Conservation (phyloP, 2,329 filamentous ascomycete species). For the Aciculosporium take region DNA sequence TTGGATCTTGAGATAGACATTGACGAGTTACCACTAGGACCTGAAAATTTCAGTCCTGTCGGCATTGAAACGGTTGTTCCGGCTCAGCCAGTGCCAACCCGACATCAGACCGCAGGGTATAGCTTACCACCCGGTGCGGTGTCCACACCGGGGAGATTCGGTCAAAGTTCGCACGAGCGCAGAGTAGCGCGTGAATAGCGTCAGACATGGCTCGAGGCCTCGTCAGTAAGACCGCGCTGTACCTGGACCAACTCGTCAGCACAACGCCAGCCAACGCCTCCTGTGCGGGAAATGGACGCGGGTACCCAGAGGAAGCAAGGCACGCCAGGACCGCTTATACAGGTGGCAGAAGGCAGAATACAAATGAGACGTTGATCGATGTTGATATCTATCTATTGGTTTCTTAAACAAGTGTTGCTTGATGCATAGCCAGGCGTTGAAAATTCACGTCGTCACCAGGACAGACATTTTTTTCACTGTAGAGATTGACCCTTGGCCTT, state of each 20-base stretch:
- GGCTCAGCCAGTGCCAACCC: constrained; percentile 48
- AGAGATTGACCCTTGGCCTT: too few species aligned
- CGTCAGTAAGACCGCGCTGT: not conserved
- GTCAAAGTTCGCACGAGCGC: constrained; percentile 11
- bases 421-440: too few species aligned
- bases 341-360: too few species aligned
- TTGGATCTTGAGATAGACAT: constrained; percentile 67
- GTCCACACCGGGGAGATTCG: not conserved
- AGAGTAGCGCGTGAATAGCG: constrained; percentile 5
- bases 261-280: not conserved
- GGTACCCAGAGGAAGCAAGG: too few species aligned
- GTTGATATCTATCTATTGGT: too few species aligned
- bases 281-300: too few species aligned
- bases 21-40: constrained; percentile 73
- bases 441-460: too few species aligned
- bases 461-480: too few species aligned
- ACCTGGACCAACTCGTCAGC: not conserved
- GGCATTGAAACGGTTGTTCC: constrained; percentile 73
- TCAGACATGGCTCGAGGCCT: constrained; percentile 9
- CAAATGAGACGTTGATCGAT: too few species aligned
- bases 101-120: not conserved
- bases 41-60: constrained; percentile 52
- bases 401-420: too few species aligned
- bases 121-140: not conserved
- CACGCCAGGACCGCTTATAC: too few species aligned